Percentiles rank a stretch among this genome's conserved stretches.
These are phyloP conservation scores for Gossypium schwendimanii DNA, from an alignment of 441 rosid species.

Conservation along the genomic window DNA sequence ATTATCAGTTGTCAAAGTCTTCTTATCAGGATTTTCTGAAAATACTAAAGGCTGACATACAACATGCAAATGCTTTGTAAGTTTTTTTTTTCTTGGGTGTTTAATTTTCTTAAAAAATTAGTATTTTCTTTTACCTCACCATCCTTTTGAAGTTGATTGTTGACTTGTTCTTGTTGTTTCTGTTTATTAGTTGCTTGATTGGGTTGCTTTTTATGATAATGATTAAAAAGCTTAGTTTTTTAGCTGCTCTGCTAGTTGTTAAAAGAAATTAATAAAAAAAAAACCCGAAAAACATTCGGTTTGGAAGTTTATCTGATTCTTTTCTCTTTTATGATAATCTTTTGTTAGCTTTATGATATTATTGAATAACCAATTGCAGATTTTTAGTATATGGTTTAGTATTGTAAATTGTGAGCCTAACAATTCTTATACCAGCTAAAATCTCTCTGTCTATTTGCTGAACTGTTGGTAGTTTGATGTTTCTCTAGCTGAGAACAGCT, in stretches of 20 bases:
- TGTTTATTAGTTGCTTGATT: conserved; percentile 5
- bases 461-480: background rate
- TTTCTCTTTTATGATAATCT: background rate
- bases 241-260: conserved; percentile 1
- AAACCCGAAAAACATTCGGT: background rate
- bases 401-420: background rate
- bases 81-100: conserved; percentile 17
- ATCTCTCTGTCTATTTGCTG: background rate
- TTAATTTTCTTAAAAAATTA: conserved; percentile 7
- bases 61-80: conserved; percentile 85
- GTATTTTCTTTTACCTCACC: background rate
- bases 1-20: conserved; percentile 58
- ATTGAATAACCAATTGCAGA: background rate
- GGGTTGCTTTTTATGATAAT: conserved; percentile 6
- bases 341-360: background rate
- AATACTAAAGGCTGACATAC: conserved; percentile 77
- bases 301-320: background rate
- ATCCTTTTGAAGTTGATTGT: conserved; percentile 15
- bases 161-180: conserved; percentile 4
- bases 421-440: background rate
- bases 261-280: background rate
- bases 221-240: background rate
- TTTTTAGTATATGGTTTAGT: background rate
- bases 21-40: conserved; percentile 77
- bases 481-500: conserved; percentile 1